These are phyloP conservation scores for Penicillium rolfsii DNA, from an alignment of 2,329 filamentous ascomycete genomes.

Conservation along the genomic window DNA sequence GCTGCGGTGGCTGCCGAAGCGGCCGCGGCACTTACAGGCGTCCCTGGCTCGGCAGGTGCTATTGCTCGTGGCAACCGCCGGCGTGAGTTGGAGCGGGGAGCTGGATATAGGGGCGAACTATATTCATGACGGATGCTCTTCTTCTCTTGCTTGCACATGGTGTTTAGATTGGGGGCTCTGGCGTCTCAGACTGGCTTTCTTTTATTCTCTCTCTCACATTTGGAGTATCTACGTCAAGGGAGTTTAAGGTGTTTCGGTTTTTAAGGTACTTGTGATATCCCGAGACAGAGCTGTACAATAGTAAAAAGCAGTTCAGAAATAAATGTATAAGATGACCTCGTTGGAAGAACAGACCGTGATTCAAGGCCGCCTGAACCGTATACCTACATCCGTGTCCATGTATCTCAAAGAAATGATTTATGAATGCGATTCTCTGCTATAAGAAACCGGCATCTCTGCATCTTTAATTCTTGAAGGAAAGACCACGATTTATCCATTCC, in stretches of 20 bases:
- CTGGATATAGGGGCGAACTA: constrained; percentile 42
- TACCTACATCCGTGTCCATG: background rate
- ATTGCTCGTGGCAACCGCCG: constrained; percentile 34
- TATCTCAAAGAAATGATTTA: background rate
- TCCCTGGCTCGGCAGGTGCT: constrained; percentile 26
- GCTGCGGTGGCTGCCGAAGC: constrained; percentile 13
- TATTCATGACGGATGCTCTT: constrained; percentile 33
- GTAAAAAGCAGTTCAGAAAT: constrained; percentile 15
- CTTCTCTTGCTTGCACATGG: constrained; percentile 1
- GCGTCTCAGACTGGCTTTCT: constrained; percentile 1
- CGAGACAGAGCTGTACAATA: constrained; percentile 24
- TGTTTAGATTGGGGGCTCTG: constrained; percentile 5
- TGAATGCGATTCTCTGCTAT: too few relatives aligned
- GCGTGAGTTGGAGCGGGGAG: constrained; percentile 40
- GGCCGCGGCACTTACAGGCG: constrained; percentile 7
- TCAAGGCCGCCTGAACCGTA: background rate
- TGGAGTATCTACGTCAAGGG: constrained; percentile 4
- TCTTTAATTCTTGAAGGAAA: background rate
- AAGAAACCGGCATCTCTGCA: background rate
- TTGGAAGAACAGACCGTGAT: background rate
- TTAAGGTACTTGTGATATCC: constrained; percentile 27
- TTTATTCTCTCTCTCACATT: constrained; percentile 1
- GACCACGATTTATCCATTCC: background rate
- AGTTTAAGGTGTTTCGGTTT: constrained; percentile 6
- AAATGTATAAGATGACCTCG: constrained; percentile 12